These are phyloP conservation scores for Chiua virens DNA, from an alignment of 768 basidiomycete genomes.

Conservation along the genomic window DNA sequence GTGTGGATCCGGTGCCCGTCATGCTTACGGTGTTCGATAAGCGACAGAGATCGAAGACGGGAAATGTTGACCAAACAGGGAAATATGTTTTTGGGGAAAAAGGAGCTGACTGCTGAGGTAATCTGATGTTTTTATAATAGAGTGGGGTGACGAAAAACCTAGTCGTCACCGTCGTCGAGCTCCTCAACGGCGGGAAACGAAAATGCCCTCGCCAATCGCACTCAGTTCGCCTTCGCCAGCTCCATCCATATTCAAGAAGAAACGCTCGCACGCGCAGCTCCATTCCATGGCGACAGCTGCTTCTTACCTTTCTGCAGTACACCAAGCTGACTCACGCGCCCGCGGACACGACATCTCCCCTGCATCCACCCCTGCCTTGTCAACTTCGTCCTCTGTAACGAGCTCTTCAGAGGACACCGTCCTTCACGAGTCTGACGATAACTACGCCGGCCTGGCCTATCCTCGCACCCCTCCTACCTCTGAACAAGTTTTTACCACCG, in stretches of 20 bases:
- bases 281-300: conserved; percentile 51
- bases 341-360: conserved; percentile 50
- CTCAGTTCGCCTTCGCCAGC: conserved; percentile 50
- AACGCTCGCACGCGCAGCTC: conserved; percentile 37
- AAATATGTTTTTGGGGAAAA: too few relatives aligned
- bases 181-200: conserved; percentile 4
- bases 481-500: conserved; percentile 72
- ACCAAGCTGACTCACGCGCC: conserved; percentile 67
- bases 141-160: conserved; percentile 16
- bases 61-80: too few relatives aligned
- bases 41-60: too few relatives aligned
- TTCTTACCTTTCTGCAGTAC: conserved; percentile 60
- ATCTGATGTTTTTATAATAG: conserved; percentile 18
- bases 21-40: too few relatives aligned
- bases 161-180: conserved; percentile 14
- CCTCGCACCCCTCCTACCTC: conserved; percentile 75
- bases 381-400: conserved; percentile 72
- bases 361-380: conserved; percentile 68
- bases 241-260: conserved; percentile 64
- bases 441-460: conserved; percentile 57
- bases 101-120: conserved; percentile 30
- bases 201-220: conserved; percentile 65
- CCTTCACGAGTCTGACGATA: conserved; percentile 53
- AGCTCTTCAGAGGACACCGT: conserved; percentile 67
- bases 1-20: too few relatives aligned